Evolutionary conservation across 176 grass and related monocot genomes (phyloP).

Genomic region (Otatea glauca): DNA sequence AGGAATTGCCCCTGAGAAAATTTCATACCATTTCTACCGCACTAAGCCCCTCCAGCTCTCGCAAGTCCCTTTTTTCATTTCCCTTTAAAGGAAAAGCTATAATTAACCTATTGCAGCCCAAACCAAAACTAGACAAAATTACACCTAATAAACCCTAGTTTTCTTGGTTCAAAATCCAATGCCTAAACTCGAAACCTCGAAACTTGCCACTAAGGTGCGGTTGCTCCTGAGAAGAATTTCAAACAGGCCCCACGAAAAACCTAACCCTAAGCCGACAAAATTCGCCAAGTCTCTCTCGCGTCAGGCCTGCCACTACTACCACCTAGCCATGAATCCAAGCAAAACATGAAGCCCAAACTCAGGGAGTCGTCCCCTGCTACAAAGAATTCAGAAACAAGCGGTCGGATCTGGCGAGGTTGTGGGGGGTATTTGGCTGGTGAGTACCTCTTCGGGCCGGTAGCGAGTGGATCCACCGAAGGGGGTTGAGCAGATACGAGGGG

Average conservation of each 20-base stretch:
- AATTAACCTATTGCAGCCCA: slow-evolving; percentile 4
- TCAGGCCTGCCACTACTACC: neutral
- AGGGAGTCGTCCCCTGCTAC: neutral
- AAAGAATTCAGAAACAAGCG: slow-evolving; percentile 6
- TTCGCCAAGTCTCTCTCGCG: neutral
- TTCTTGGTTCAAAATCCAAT: neutral
- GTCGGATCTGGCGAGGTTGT: slow-evolving; percentile 34
- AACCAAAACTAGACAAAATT: slow-evolving; percentile 11
- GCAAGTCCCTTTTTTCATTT: neutral
- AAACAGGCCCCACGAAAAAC: neutral
- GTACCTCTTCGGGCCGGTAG: slow-evolving; percentile 29
- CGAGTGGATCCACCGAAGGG: slow-evolving; percentile 16
- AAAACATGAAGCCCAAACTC: neutral
- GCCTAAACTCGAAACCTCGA: neutral
- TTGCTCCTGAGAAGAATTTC: neutral
- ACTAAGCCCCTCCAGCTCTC: neutral
- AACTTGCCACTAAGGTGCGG: no score
- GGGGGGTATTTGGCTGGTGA: no score
- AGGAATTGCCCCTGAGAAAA: neutral
- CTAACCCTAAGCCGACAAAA: neutral
- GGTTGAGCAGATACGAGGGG: neutral
- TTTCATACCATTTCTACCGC: neutral
- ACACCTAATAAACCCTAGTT: neutral
- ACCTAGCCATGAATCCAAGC: neutral
- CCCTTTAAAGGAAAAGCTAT: neutral